Percentiles rank a stretch among this genome's conserved stretches.
These are phyloP conservation scores for Pleochaeta shiraiana DNA, from an alignment of 2,329 filamentous ascomycete species.

Conservation along the genomic window DNA sequence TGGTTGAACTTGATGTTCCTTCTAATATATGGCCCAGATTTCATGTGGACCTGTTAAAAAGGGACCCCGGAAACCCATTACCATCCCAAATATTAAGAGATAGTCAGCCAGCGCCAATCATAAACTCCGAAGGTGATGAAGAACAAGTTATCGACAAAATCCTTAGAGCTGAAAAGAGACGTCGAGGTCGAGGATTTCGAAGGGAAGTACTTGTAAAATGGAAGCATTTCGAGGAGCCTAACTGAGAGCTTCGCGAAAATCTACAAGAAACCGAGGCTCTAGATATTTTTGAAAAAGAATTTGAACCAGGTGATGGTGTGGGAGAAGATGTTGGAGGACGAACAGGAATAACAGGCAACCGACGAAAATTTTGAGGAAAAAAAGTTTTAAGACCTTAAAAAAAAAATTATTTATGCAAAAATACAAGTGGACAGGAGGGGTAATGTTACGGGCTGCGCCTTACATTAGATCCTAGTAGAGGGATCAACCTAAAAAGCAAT, in stretches of 20 bases:
- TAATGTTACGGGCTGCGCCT: not conserved
- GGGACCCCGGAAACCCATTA: not conserved
- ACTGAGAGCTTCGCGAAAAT: not conserved
- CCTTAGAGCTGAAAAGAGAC: not conserved
- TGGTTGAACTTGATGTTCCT: not conserved
- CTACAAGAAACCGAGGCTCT: not conserved
- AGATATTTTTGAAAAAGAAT: not conserved
- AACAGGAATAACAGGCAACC: not conserved
- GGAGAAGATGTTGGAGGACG: not conserved
- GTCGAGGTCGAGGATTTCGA: not conserved
- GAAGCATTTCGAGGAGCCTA: constrained; percentile 2
- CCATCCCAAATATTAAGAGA: not conserved
- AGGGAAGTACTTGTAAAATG: not conserved
- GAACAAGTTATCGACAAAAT: not conserved
- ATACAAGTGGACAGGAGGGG: not conserved
- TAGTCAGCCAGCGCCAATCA: not conserved
- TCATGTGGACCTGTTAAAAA: not conserved
- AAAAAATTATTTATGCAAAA: not conserved
- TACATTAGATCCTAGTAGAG: no score
- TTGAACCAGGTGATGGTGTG: not conserved
- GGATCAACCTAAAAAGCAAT: no score
- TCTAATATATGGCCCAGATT: not conserved
- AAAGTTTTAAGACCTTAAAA: not conserved
- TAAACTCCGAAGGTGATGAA: not conserved
- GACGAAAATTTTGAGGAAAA: not conserved